Conservation (phyloP, 2,329 filamentous ascomycete species). For the Scleromitrula shiraiana region DNA sequence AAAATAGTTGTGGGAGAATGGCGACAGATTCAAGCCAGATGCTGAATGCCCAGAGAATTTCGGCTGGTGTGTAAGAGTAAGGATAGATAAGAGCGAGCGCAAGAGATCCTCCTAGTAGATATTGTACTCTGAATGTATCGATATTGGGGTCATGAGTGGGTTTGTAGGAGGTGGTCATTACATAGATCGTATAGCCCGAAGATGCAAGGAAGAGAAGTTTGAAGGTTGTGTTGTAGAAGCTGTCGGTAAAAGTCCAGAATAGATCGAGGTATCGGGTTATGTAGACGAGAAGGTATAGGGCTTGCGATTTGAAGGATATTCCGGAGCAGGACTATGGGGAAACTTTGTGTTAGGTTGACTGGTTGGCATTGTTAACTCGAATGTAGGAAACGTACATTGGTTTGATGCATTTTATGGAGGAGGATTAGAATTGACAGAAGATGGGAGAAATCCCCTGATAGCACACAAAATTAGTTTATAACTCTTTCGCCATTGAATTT, state of each 20-base stretch:
- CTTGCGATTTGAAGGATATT: slow-evolving; percentile 98
- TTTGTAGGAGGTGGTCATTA: slow-evolving; percentile 97
- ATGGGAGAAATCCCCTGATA: slow-evolving; percentile 86
- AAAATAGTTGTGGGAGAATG: slow-evolving; percentile 94
- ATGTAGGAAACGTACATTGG: slow-evolving; percentile 57
- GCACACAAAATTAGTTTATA: slow-evolving; percentile 7
- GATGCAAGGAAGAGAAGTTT: slow-evolving; percentile 91
- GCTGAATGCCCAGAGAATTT: slow-evolving; percentile 95
- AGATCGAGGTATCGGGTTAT: slow-evolving; percentile 89
- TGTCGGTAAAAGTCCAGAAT: slow-evolving; percentile 67
- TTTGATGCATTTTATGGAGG: slow-evolving; percentile 90
- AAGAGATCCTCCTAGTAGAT: slow-evolving; percentile 74
- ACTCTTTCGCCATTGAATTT: neutral
- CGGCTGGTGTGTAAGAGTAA: slow-evolving; percentile 70
- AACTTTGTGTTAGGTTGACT: neutral
- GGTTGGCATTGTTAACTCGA: neutral
- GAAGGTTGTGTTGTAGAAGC: slow-evolving; percentile 84
- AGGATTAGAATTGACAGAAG: slow-evolving; percentile 89
- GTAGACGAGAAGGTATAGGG: slow-evolving; percentile 89
- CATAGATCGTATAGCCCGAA: slow-evolving; percentile 90
- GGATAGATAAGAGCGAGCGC: slow-evolving; percentile 76
- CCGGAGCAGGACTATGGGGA: slow-evolving; percentile 56
- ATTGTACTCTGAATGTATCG: slow-evolving; percentile 96
- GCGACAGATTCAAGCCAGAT: slow-evolving; percentile 98
- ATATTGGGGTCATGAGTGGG: slow-evolving; percentile 94